Evolutionary conservation across 2,329 filamentous ascomycete genomes (phyloP).

Genomic region (Beauveria scarabaeidicola): DNA sequence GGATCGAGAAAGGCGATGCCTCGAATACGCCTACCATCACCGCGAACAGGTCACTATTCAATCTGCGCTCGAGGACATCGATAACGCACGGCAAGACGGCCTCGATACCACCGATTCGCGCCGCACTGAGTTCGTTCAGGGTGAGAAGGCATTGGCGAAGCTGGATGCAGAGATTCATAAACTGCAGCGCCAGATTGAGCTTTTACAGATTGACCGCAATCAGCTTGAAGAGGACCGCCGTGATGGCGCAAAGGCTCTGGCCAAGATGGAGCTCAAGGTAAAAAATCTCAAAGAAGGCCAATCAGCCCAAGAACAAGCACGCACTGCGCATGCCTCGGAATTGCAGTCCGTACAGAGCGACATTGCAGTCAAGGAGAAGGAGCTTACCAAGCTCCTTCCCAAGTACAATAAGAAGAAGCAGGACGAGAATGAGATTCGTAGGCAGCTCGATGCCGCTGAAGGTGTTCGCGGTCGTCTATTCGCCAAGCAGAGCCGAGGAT

Average conservation of each 20-base stretch:
- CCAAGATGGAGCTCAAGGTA: conserved; percentile 77
- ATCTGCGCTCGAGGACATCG: conserved; percentile 70
- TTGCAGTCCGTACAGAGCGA: conserved; percentile 63
- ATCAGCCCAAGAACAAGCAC: conserved; percentile 65
- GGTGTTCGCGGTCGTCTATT: conserved; percentile 70
- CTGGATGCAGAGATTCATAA: conserved; percentile 74
- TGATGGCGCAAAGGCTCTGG: conserved; percentile 68
- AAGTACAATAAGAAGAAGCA: conserved; percentile 65
- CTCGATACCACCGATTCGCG: conserved; percentile 79
- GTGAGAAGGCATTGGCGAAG: conserved; percentile 68
- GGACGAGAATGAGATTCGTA: conserved; percentile 61
- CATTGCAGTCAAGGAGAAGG: conserved; percentile 67
- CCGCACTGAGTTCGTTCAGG: conserved; percentile 64
- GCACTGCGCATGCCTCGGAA: conserved; percentile 61
- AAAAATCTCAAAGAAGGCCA: conserved; percentile 79
- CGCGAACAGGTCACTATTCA: conserved; percentile 76
- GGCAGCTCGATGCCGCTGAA: conserved; percentile 68
- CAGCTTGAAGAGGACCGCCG: conserved; percentile 87
- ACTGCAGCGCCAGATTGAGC: conserved; percentile 72
- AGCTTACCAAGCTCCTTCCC: conserved; percentile 68
- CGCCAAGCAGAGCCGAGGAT: conserved; percentile 83
- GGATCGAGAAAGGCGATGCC: conserved; percentile 80
- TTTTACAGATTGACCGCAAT: conserved; percentile 73
- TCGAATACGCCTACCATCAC: conserved; percentile 92
- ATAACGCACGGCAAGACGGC: conserved; percentile 71